Conservation (phyloP, 2,329 filamentous ascomycete genomes). For the Penicillium capsulatum region DNA sequence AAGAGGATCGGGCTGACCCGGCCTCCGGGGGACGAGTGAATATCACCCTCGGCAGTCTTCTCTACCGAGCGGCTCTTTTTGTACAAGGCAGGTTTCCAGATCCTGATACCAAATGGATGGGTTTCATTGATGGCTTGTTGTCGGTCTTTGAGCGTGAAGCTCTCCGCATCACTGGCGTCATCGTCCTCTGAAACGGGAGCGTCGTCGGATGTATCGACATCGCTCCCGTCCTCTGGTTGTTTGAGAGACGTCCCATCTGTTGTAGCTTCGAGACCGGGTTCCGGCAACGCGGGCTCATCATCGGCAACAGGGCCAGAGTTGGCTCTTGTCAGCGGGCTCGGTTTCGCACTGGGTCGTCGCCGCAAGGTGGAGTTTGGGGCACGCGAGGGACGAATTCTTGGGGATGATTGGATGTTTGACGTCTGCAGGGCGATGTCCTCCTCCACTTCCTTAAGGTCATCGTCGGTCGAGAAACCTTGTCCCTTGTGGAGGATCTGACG, state of each 20-base stretch:
- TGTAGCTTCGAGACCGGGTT: constrained; percentile 23
- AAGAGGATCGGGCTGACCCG: constrained; percentile 79
- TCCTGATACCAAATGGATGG: constrained; percentile 95
- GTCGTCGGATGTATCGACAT: constrained; percentile 20
- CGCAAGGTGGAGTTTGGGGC: constrained; percentile 40
- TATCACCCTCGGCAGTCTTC: constrained; percentile 92
- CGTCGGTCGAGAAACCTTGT: constrained; percentile 85
- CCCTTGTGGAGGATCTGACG: constrained; percentile 70
- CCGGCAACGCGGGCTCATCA: constrained; percentile 37
- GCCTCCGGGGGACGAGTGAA: constrained; percentile 88
- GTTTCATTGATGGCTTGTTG: constrained; percentile 98
- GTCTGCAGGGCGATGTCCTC: constrained; percentile 55
- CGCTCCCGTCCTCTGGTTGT: constrained; percentile 30
- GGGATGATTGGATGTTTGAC: constrained; percentile 30
- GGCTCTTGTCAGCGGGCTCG: constrained; percentile 31
- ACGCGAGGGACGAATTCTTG: constrained; percentile 32
- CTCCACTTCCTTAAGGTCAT: constrained; percentile 76
- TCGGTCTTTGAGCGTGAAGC: constrained; percentile 93
- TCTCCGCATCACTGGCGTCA: constrained; percentile 85
- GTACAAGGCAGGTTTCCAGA: constrained; percentile 98
- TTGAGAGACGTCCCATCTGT: constrained; percentile 20
- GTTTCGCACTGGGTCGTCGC: constrained; percentile 34
- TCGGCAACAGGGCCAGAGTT: constrained; percentile 38
- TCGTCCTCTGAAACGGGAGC: constrained; percentile 47
- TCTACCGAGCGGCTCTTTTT: constrained; percentile 97